Base-by-base conservation (phyloP, 352 stramenopile species). In the Globisporangium takayamanum region DNA sequence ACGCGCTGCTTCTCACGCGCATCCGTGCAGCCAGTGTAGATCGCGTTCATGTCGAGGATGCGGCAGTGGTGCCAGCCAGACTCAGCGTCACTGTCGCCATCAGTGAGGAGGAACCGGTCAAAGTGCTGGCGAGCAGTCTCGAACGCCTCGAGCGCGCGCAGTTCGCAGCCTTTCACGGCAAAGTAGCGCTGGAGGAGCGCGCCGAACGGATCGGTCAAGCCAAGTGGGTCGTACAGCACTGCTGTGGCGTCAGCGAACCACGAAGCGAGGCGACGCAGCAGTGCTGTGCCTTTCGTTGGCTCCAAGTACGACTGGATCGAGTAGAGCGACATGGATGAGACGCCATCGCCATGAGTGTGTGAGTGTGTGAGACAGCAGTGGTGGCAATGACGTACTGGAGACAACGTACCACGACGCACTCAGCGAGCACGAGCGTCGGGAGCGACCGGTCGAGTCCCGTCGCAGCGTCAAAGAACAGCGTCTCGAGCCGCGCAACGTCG, bases 31-130 rank as follows among this genome's bases (percentile, higher is more conserved):
- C 48, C 60, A 3, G 65, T 57, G 52, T 78, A 85, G 11, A 89
- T 67, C 8, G 70, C 63, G 45, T 92, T 92, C 78, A 92, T 88
- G 37, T 89, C 73, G 11, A 81, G 25, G 12, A 89, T 72, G 14
- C 73, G 63, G 14, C 74, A 81, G 2, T 45, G 68, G 37, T 66
- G 22, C 81, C 81, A 89, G 20, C 26, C 20, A 36, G 61, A 47
- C 0, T 49, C 58, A 46, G 55, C 50, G 6, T 44, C 44, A 16
- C 30, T 36, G 30, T 36, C 39, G 39, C 39, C 16, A 45, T 20
- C 41, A 46, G 3, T 16, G 10, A n/a, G 18, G 41, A 83, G 53
- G 42, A 88, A 53, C 2, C 76, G 70, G 1, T 63, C 53, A 16
- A 65, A 58, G 44, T 89, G 76, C 28, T 86, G 72, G 22, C 57